Conservation (phyloP, 2,329 filamentous ascomycete genomes). For the Beauveria caledonica region DNA sequence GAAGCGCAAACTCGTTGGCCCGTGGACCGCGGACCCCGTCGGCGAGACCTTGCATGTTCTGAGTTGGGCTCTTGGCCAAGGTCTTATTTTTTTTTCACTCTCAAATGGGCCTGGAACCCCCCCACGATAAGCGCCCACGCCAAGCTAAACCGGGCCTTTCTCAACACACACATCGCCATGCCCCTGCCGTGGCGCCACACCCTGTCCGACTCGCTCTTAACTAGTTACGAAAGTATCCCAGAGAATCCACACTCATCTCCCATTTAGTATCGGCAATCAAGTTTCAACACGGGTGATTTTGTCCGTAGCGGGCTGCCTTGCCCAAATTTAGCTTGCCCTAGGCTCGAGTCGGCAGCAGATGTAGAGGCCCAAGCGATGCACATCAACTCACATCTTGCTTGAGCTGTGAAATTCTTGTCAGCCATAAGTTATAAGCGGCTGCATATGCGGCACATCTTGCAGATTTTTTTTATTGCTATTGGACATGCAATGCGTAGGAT, state of each 20-base stretch:
- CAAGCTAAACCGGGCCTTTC: not conserved
- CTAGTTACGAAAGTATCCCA: not conserved
- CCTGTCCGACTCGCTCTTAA: not conserved
- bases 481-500: too few species aligned
- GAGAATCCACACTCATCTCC: conserved; percentile 5
- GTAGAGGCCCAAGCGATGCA: not conserved
- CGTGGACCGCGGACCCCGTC: too few species aligned
- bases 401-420: not conserved
- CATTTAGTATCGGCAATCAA: not conserved
- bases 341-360: too few species aligned
- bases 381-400: not conserved
- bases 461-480: too few species aligned
- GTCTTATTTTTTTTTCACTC: not conserved
- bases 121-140: conserved; percentile 8
- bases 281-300: not conserved
- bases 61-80: not conserved
- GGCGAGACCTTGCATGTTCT: not conserved
- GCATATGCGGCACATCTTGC: not conserved
- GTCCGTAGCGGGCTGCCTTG: not conserved
- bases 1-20: not conserved
- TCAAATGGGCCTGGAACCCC: not conserved
- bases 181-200: not conserved
- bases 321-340: not conserved
- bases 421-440: not conserved
- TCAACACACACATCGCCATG: not conserved